These are phyloP conservation scores for Thalassiosira livingstoniorum DNA, from an alignment of 352 stramenopile species.

Conservation along the genomic window DNA sequence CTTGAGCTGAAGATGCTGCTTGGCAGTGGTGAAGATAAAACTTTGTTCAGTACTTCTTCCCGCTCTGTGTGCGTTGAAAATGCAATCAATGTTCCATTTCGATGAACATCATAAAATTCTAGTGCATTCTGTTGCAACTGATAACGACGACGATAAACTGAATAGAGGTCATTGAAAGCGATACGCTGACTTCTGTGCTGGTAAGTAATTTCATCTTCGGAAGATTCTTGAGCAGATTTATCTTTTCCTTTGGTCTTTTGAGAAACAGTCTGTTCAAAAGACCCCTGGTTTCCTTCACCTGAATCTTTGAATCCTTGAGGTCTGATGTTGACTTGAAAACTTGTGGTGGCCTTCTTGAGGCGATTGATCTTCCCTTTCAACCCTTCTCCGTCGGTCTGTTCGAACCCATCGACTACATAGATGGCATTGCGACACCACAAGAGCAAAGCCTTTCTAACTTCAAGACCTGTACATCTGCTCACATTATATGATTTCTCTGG, in stretches of 20 bases:
- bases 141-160: conserved; percentile 85
- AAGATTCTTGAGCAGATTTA: conserved; percentile 59
- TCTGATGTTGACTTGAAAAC: conserved; percentile 82
- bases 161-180: conserved; percentile 83
- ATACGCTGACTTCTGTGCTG: conserved; percentile 85
- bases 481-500: conserved; percentile 87
- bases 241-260: conserved; percentile 61
- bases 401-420: conserved; percentile 87
- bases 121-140: conserved; percentile 87
- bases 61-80: conserved; percentile 81
- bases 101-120: conserved; percentile 87
- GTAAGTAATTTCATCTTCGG: conserved; percentile 75
- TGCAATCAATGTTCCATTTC: conserved; percentile 85
- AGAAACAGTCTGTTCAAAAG: background rate
- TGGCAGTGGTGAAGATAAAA: conserved; percentile 78
- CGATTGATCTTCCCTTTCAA: conserved; percentile 85
- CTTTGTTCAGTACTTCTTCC: conserved; percentile 83
- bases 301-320: conserved; percentile 68
- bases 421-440: conserved; percentile 83
- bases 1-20: conserved; percentile 86
- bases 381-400: conserved; percentile 83
- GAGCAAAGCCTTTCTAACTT: conserved; percentile 85
- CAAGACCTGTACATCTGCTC: conserved; percentile 83
- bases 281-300: conserved; percentile 6
- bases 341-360: conserved; percentile 81